These are phyloP conservation scores for Sporothrix globosa DNA, from an alignment of 2,329 filamentous ascomycete species.

Conservation along the genomic window DNA sequence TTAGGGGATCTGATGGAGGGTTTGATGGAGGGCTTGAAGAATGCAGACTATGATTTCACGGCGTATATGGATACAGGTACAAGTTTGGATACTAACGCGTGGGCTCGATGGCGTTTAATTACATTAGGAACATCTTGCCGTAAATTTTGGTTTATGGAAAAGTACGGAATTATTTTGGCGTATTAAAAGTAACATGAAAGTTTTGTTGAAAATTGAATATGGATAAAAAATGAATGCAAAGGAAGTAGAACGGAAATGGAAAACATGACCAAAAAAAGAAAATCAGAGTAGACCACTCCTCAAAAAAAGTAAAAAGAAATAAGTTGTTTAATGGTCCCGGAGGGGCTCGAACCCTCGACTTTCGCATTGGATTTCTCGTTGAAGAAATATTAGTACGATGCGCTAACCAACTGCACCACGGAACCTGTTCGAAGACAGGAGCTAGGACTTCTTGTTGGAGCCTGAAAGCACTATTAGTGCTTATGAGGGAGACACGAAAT, in stretches of 20 bases:
- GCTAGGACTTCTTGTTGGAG: slow-evolving; percentile 30
- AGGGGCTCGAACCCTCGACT: slow-evolving; percentile 39
- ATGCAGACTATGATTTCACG: neutral
- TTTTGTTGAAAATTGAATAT: too few species aligned
- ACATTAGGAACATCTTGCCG: too few species aligned
- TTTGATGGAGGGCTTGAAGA: neutral
- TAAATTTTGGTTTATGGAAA: too few species aligned
- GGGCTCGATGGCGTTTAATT: neutral
- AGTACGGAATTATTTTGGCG: too few species aligned
- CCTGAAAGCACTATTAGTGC: neutral
- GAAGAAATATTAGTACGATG: slow-evolving; percentile 37
- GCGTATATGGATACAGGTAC: neutral
- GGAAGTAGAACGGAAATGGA: neutral
- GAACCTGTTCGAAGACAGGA: slow-evolving; percentile 35
- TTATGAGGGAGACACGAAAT: slow-evolving; percentile 12
- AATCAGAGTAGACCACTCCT: neutral
- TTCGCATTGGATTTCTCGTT: slow-evolving; percentile 34
- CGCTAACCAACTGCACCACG: slow-evolving; percentile 38
- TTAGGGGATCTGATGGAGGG: neutral
- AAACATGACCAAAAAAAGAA: neutral
- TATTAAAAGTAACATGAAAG: too few species aligned
- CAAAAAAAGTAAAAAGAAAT: slow-evolving; percentile 10
- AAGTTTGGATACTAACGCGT: too few species aligned
- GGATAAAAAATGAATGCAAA: neutral
- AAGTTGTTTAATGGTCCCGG: slow-evolving; percentile 34